A percentile compares a stretch with the other conserved stretches of the same genome.
Evolutionary conservation across 2,329 filamentous ascomycete genomes (phyloP).

Genomic region (Zasmidium citrigriseum): DNA sequence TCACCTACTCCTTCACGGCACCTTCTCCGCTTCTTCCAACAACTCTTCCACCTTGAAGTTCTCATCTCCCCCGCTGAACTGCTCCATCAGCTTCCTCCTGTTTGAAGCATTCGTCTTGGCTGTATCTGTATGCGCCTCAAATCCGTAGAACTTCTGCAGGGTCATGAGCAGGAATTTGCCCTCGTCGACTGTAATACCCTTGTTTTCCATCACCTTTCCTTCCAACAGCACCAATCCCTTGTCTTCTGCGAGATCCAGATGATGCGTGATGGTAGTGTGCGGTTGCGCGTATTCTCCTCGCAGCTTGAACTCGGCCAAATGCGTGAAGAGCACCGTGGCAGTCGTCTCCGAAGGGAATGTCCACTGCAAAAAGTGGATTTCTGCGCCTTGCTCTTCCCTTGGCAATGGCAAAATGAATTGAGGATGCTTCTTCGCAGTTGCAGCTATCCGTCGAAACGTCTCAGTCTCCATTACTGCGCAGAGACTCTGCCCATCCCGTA

Average conservation of each 20-base stretch:
- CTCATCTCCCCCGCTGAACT: slow-evolving; percentile 77
- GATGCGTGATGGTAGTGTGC: slow-evolving; percentile 92
- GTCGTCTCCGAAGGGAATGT: slow-evolving; percentile 72
- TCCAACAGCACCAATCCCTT: slow-evolving; percentile 85
- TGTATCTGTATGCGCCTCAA: slow-evolving; percentile 60
- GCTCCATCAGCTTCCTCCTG: slow-evolving; percentile 72
- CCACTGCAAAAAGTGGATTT: slow-evolving; percentile 97
- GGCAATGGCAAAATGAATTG: slow-evolving; percentile 90
- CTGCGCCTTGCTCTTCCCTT: slow-evolving; percentile 67
- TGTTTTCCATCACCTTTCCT: slow-evolving; percentile 73
- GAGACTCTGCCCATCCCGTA: slow-evolving; percentile 70
- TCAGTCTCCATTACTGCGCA: slow-evolving; percentile 76
- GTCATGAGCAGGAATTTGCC: slow-evolving; percentile 91
- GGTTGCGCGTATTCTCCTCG: slow-evolving; percentile 86
- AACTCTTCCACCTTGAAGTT: slow-evolving; percentile 82
- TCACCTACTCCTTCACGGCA: slow-evolving; percentile 41
- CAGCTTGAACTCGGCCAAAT: slow-evolving; percentile 88
- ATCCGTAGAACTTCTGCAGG: slow-evolving; percentile 86
- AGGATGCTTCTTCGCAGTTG: slow-evolving; percentile 71
- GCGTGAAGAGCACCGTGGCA: slow-evolving; percentile 78
- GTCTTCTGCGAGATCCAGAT: slow-evolving; percentile 73
- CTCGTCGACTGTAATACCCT: slow-evolving; percentile 76
- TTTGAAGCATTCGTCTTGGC: slow-evolving; percentile 69
- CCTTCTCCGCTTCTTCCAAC: slow-evolving; percentile 84
- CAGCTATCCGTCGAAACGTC: slow-evolving; percentile 73